phyloP scores from a whole-genome alignment of 2,329 filamentous ascomycete species.

The Colletotrichum musicola region DNA sequence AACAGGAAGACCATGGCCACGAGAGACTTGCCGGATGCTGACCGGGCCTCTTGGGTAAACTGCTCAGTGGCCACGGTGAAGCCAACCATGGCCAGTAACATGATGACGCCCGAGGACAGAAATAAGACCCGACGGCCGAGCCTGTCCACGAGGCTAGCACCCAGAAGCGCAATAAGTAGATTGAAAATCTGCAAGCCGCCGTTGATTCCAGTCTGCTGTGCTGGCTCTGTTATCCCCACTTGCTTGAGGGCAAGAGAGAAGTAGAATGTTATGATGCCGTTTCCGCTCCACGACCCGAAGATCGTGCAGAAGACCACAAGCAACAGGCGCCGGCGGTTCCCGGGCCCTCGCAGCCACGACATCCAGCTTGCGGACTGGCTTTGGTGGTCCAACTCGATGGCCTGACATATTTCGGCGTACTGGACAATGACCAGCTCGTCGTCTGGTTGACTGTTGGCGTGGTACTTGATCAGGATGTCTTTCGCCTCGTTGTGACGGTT shows the following conservation, averaged over 20 bases:
- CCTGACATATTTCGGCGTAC: constrained; percentile 62
- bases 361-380: not conserved
- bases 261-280: not conserved
- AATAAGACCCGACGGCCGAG: constrained; percentile 22
- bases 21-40: constrained; percentile 42
- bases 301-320: constrained; percentile 8
- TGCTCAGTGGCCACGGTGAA: constrained; percentile 15
- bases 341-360: not conserved
- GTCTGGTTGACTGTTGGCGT: constrained; percentile 59
- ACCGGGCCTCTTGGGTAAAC: not conserved
- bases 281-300: constrained; percentile 10
- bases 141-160: constrained; percentile 13
- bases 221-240: constrained; percentile 21
- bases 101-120: not conserved
- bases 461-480: constrained; percentile 59
- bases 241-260: not conserved
- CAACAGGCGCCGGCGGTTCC: constrained; percentile 9
- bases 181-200: constrained; percentile 32
- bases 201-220: constrained; percentile 28
- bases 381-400: constrained; percentile 55
- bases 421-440: constrained; percentile 61
- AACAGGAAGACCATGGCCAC: constrained; percentile 52
- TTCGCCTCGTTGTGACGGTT: constrained; percentile 58
- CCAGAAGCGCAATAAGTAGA: constrained; percentile 1
- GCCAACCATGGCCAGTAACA: constrained; percentile 12